Evolutionary conservation across 768 basidiomycete genomes (phyloP), one percentile per base, ranked within the genome.

Genomic region (Lentinula sp.): DNA sequence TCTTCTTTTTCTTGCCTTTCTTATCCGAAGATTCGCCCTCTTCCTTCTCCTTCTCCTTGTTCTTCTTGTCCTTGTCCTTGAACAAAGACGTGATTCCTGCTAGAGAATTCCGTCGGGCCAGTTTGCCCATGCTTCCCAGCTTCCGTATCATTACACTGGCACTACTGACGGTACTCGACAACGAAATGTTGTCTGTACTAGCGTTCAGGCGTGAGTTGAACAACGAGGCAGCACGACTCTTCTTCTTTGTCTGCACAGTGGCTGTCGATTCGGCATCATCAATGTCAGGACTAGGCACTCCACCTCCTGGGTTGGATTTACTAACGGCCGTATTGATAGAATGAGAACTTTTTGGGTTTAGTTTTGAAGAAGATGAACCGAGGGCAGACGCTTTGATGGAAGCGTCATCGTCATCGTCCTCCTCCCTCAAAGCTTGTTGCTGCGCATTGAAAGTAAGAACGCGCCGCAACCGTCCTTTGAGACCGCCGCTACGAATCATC

Each of bases 121-220:
- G 81, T 73, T 91, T 93, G 35, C 93, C 92, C 75, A 97, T 87
- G 42, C 87, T 86, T 3, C 95, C 91, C 51, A 98, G 86, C 77
- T 97, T 98, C 65, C 95, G 84, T 67, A 97, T 95, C 84, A 98
- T 96, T 71, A 98, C 89, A 48, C 91, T 93, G 21, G 96, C 96
- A 55, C 90, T 93, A 64, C 89, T 92, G 66, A 97, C 95, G 49
- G 96, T 97, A 7, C 92, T 95, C 18, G 89, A 91, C 42, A 98
- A 83, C 31, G 95, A 97, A 65, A 98, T 96, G 73, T 96, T 97
- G 73, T 96, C 95, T 46, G 93, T 95, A 59, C 87, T 90, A 46
- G 87, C 84, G 70, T 97, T 96, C 67, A 91, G 75, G 65, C 89
- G 86, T 64, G 90, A 84, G 72, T 94, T 97, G 81, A 98, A 95